Evolutionary conservation across 2,329 filamentous ascomycete genomes (phyloP).

Genomic region (Coniochaeta pulveracea): DNA sequence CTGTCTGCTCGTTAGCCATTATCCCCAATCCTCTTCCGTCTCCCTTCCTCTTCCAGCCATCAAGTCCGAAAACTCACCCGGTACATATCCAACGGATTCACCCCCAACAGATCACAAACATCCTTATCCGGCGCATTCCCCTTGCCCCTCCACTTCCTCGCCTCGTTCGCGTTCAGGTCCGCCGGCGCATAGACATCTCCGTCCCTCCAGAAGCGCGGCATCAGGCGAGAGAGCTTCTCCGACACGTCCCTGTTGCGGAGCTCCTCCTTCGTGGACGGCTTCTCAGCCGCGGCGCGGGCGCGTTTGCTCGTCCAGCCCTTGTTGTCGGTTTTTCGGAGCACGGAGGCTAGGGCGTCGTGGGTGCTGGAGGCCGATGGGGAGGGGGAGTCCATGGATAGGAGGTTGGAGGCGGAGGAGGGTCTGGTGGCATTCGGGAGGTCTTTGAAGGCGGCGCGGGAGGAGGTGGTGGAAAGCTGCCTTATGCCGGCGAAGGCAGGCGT

Average conservation of each 20-base stretch:
- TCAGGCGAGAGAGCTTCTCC: slow-evolving; percentile 48
- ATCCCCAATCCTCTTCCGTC: background rate
- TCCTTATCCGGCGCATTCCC: slow-evolving; percentile 47
- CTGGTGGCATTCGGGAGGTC: no score
- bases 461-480: no score
- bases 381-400: slow-evolving; percentile 2
- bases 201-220: slow-evolving; percentile 57
- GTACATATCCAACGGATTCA: slow-evolving; percentile 78
- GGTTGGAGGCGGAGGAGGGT: background rate
- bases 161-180: slow-evolving; percentile 69
- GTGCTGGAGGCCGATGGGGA: background rate
- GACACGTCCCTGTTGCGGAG: slow-evolving; percentile 26
- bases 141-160: slow-evolving; percentile 71
- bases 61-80: slow-evolving; percentile 41
- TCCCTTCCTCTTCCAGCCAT: background rate
- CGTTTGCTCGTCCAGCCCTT: slow-evolving; percentile 8
- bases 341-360: background rate
- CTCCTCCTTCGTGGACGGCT: slow-evolving; percentile 23
- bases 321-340: background rate
- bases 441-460: no score
- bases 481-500: background rate
- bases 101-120: slow-evolving; percentile 65
- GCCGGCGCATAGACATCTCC: slow-evolving; percentile 89
- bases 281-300: slow-evolving; percentile 9
- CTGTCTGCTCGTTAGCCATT: slow-evolving; percentile 29